phyloP scores from a whole-genome alignment of 768 basidiomycete species.

The Boletellus sp. region DNA sequence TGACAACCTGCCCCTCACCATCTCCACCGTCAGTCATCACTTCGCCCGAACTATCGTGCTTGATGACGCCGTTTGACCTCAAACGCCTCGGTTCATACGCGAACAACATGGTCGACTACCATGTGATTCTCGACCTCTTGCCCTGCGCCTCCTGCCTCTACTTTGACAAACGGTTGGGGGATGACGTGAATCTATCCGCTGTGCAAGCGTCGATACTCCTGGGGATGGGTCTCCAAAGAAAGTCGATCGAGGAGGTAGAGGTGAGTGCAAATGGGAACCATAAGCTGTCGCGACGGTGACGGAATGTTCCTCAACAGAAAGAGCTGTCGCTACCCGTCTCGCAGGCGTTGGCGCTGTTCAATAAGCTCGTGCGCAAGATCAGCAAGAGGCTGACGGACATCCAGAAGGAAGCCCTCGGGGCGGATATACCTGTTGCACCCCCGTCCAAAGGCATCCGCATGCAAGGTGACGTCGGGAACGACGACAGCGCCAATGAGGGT shows the following conservation, averaged over 20 bases:
- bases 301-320: conserved; percentile 38
- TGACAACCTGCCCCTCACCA: background rate
- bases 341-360: conserved; percentile 86
- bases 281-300: background rate
- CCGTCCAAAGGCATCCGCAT: conserved; percentile 22
- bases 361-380: conserved; percentile 85
- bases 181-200: conserved; percentile 68
- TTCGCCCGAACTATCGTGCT: conserved; percentile 49
- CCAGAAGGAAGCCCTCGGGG: conserved; percentile 72
- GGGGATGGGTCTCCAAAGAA: conserved; percentile 85
- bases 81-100: conserved; percentile 95
- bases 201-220: conserved; percentile 91
- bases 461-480: conserved; percentile 9
- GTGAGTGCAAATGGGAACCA: conserved; percentile 35
- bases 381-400: conserved; percentile 70
- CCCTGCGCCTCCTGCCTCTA: conserved; percentile 79
- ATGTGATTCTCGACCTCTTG: conserved; percentile 89
- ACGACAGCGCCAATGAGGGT: conserved; percentile 4
- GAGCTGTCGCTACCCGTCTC: conserved; percentile 84
- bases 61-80: conserved; percentile 88
- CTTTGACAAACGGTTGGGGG: conserved; percentile 72
- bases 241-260: conserved; percentile 86
- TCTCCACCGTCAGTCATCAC: conserved; percentile 11
- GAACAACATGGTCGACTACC: conserved; percentile 94
- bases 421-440: conserved; percentile 50